Base-by-base conservation (phyloP, 345 rosid species). In the Abelmoschus esculentus region DNA sequence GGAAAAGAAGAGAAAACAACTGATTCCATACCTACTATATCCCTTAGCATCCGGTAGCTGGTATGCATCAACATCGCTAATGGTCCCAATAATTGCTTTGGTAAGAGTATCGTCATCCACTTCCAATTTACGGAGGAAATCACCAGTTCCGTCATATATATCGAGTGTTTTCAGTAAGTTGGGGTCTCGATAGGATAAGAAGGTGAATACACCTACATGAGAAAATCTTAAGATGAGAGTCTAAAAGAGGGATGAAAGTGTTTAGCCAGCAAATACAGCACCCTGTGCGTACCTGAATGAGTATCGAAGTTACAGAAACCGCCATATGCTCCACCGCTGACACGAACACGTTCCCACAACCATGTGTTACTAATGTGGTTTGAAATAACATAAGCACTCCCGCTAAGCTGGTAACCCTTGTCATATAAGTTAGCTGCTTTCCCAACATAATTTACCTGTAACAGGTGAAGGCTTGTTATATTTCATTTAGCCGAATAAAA, bases 11-110 rank as follows among this genome's bases (percentile, higher is more conserved):
- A 31, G 9, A 22, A 63, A 64, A 19, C 50, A 49, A 55, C 52
- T 22, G 42, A n/a, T 17, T 59, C 36, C 82, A 44, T 86, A 91
- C 99, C 99, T 90, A 73, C 96, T 91, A 54, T 91, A 95, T 80
- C 99, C 99, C 80, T 91, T 95, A 77, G 99, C 98, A 82, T 91
- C 98, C 36, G 98, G 97, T 42, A 93, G 83, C 80, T 93, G 99
- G 80, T 93, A 93, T 14, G 97, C 72, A 85, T 93, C 97, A 61
- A 91, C 89, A 69, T 91, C 97, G 54, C 99, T 97, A 17, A 93
- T 86, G 66, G 97, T 93, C 73, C 97, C 99, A 66, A 93, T 93
- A 69, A 93, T 91, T 73, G 99, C 92, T 84, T 95, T 95, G 46
- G 91, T 78, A 28, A 95, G 90, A 10, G 90, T 79, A 73, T 90